Evolutionary conservation across 352 stramenopile genomes (phyloP), one percentile per base, ranked within the genome.

Genomic region (Pythium chondricola): DNA sequence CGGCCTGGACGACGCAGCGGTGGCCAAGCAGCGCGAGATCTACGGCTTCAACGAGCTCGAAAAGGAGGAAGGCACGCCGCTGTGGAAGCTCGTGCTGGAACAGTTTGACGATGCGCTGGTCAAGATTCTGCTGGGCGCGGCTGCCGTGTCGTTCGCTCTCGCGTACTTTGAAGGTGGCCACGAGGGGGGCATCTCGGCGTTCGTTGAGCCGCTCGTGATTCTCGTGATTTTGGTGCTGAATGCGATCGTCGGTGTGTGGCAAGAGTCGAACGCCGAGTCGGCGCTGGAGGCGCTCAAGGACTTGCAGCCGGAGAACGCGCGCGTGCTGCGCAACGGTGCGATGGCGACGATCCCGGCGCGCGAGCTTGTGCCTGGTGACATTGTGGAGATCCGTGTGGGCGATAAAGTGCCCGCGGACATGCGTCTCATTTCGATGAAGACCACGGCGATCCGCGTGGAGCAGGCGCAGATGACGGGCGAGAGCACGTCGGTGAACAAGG

Each of bases 81-180:
- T 96, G 27, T 97, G 85, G 88, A 91, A 96, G 74, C 75, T 99
- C 7, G 93, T 98, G 59, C 62, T 98, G 25, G 95, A 98, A 71
- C 97, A 99, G 74, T 99, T 99, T 74, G 89, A 99, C 67, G 97
- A 99, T 69, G 87, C 92, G 33, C 74, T 99, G 3, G 95, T 99
- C 36, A 94, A 98, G 79, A 99, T 99, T 64, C 70, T 99, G 37
- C 74, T 99, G 16, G 87, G 83, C 8, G 96, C 98, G 1, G 97
- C 97, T 0, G 72, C 96, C 4, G 71, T 99, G 32, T 98, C 88
- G 31, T 97, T 92, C 46, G 66, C 92, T 16, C 89, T 99, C 36
- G 96, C 94, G 16, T 79, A 92, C 58, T 77, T 97, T 80, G 83
- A 97, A 78, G 89, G 73, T 69, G 62, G 85, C 17, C 65, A 65